Percentiles rank a stretch among this genome's conserved stretches.
These are phyloP conservation scores for Colletotrichum viniferum DNA, from an alignment of 2,329 filamentous ascomycete species.

Conservation along the genomic window DNA sequence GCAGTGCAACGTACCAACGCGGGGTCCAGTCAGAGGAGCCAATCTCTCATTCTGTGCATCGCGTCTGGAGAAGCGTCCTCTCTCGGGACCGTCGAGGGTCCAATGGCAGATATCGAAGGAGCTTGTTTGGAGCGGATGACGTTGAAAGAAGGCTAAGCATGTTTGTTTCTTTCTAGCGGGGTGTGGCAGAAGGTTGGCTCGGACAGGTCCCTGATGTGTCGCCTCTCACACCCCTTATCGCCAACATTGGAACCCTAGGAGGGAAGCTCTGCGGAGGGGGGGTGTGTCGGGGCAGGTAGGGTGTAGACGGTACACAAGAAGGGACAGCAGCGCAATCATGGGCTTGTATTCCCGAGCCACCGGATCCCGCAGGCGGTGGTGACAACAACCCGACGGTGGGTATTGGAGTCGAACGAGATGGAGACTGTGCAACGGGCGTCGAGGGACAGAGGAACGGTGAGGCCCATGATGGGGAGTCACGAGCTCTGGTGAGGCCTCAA, in stretches of 20 bases:
- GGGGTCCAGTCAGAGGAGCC: not conserved
- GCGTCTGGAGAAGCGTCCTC: not conserved
- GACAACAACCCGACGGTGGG: not conserved
- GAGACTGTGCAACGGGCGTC: not conserved
- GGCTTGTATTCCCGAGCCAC: conserved; percentile 17
- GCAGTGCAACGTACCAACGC: conserved; percentile 6
- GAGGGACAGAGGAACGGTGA: not conserved
- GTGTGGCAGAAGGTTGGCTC: not conserved
- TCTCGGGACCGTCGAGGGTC: not conserved
- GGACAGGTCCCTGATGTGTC: conserved; percentile 7
- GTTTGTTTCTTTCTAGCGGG: not conserved
- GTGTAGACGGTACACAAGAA: not conserved
- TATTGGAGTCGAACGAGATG: not conserved
- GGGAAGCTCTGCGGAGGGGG: not conserved
- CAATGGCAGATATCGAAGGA: not conserved
- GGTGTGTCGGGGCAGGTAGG: not conserved
- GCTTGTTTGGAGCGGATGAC: not conserved
- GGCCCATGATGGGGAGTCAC: not conserved
- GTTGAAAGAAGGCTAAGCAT: conserved; percentile 19
- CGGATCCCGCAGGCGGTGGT: conserved; percentile 15
- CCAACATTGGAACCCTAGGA: not conserved
- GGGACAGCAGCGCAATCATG: conserved; percentile 17
- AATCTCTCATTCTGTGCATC: not conserved
- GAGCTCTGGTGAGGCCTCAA: not conserved
- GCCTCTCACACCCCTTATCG: conserved; percentile 12